Evolutionary conservation across 257 asterid species (phyloP), one percentile per base, ranked within the genome.

Genomic region (Gardenia jasminoides): DNA sequence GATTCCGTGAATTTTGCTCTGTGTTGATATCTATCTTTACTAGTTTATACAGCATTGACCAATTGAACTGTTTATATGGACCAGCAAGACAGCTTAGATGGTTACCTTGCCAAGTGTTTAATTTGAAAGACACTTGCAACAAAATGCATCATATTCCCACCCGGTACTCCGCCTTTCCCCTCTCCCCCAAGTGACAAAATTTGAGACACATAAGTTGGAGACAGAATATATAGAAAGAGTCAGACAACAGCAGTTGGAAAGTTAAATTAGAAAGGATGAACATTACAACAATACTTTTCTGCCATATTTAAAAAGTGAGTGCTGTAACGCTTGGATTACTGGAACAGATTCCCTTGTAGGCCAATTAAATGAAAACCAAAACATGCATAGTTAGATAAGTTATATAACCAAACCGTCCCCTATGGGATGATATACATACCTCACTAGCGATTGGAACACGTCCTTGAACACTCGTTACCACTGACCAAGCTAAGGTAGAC

Each of bases 361-460:
- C 44, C 12, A 56, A 58, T 36, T 74, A 0, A 17, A 19, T 11
- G 28, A 24, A 33, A 33, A n/a, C 39, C 58, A 11, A 43, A 12
- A 46, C 6, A 16, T 16, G 66, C 26, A 66, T 41, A 44, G 48
- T 33, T 33, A 19, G 24, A 43, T 59, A 67, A 33, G 6, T 47
- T 22, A 48, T 6, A 39, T 22, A n/a, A 15, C 33, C 16, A 26
- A 62, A n/a, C 31, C 66, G 70, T 67, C 76, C 80, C 65, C 75
- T 62, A 76, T 64, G 6, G 10, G 72, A 76, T 52, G 75, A 84
- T 76, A 64, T 33, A 26, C 22, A 17, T 91, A 96, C 99, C 99
- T 96, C 99, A 67, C 98, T 93, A 71, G 98, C 99, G 86, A 96
- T 87, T 80, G 99, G 93, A 83, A 92, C 92, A 78, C 97, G 95